phyloP scores from a whole-genome alignment of 2,329 filamentous ascomycete species.

The Colletotrichum siamense region DNA sequence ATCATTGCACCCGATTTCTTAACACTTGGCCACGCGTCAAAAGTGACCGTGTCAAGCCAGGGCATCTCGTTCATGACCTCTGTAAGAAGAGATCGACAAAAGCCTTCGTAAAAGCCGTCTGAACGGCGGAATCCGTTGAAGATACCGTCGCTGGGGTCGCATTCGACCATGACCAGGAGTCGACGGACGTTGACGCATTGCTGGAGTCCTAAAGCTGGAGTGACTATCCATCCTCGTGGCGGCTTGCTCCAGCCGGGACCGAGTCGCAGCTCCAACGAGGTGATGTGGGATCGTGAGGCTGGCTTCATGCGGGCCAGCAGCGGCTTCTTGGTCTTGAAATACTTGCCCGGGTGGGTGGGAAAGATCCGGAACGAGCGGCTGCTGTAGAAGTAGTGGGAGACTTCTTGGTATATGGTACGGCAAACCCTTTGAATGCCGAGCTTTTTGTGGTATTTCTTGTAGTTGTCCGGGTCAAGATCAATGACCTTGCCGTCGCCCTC shows the following conservation, averaged over 20 bases:
- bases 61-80: conserved; percentile 64
- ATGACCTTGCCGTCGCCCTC: conserved; percentile 57
- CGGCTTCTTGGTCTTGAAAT: conserved; percentile 77
- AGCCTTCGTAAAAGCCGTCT: conserved; percentile 73
- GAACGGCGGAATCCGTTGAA: conserved; percentile 72
- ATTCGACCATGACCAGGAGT: conserved; percentile 73
- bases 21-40: conserved; percentile 73
- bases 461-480: conserved; percentile 72
- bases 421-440: conserved; percentile 67
- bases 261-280: conserved; percentile 71
- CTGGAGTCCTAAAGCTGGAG: conserved; percentile 64
- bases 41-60: conserved; percentile 63
- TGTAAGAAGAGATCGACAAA: conserved; percentile 63
- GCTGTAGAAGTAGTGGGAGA: conserved; percentile 70
- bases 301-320: conserved; percentile 70
- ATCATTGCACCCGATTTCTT: conserved; percentile 71
- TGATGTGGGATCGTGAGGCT: conserved; percentile 64
- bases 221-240: conserved; percentile 73
- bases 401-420: conserved; percentile 66
- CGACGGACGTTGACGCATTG: conserved; percentile 65
- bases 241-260: conserved; percentile 77
- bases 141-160: conserved; percentile 70
- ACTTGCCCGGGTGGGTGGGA: conserved; percentile 65
- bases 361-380: conserved; percentile 70
- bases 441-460: conserved; percentile 63